Percentiles rank a stretch among this genome's conserved stretches.
phyloP scores from a whole-genome alignment of 257 asterid genomes.

The Oldenlandia corymbosa region DNA sequence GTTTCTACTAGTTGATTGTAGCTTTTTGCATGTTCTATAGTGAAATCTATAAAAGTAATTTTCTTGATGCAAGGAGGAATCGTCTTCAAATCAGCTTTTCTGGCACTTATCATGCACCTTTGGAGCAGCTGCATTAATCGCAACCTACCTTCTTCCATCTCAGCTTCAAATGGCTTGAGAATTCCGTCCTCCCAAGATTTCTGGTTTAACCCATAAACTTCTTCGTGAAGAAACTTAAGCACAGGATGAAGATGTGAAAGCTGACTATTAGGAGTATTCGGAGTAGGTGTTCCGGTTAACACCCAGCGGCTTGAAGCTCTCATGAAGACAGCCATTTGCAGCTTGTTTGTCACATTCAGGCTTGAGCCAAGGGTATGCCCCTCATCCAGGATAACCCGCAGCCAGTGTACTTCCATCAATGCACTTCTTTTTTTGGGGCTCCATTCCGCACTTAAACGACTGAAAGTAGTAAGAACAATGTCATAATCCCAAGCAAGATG shows the following conservation, averaged over 20 bases:
- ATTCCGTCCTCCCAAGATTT: slow-evolving; percentile 93
- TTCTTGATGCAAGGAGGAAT: slow-evolving; percentile 91
- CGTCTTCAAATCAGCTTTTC: slow-evolving; percentile 73
- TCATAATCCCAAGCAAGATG: slow-evolving; percentile 94
- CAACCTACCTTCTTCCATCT: slow-evolving; percentile 90
- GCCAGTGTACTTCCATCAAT: slow-evolving; percentile 94
- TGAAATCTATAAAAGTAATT: slow-evolving; percentile 62
- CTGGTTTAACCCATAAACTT: slow-evolving; percentile 70
- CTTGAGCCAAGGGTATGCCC: slow-evolving; percentile 99
- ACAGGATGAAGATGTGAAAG: slow-evolving; percentile 82
- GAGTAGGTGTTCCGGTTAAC: slow-evolving; percentile 97
- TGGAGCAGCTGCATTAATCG: slow-evolving; percentile 77
- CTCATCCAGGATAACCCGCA: slow-evolving; percentile 87
- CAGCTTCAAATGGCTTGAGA: slow-evolving; percentile 83
- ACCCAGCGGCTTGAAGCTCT: slow-evolving; percentile 88
- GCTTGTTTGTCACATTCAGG: slow-evolving; percentile 78
- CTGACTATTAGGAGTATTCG: slow-evolving; percentile 94
- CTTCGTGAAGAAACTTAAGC: slow-evolving; percentile 91
- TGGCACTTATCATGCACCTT: slow-evolving; percentile 95
- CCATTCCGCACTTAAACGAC: slow-evolving; percentile 96
- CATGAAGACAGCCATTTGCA: slow-evolving; percentile 85
- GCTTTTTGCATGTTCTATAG: slow-evolving; percentile 79
- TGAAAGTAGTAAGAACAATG: slow-evolving; percentile 88
- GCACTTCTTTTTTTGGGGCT: slow-evolving; percentile 68
- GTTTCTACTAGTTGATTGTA: slow-evolving; percentile 96